Conservation (phyloP, 2,329 filamentous ascomycete genomes). For the Stachybotrys echinatus region DNA sequence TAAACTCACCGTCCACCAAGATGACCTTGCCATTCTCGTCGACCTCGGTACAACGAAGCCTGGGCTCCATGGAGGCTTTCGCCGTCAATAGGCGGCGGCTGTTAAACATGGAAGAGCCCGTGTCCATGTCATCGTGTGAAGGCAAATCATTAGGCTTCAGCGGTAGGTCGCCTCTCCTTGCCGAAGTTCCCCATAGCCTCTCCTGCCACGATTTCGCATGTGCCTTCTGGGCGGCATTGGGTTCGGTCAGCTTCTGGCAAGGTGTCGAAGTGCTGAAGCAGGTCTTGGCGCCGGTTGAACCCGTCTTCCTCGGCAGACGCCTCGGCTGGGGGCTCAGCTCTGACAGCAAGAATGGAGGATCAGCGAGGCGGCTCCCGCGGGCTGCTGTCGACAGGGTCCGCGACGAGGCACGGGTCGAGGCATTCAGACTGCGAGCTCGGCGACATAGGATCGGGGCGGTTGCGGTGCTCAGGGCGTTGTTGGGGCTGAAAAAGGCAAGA, state of each 20-base stretch:
- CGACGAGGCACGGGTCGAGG: not conserved
- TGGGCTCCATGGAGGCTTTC: constrained; percentile 78
- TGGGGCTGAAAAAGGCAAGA: constrained; percentile 44
- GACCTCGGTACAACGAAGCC: constrained; percentile 89
- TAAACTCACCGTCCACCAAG: constrained; percentile 90
- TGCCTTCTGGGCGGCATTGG: constrained; percentile 10
- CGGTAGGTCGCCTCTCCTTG: constrained; percentile 30
- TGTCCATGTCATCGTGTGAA: constrained; percentile 51
- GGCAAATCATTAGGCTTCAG: constrained; percentile 56
- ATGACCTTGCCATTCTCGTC: constrained; percentile 90
- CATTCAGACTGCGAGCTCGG: constrained; percentile 10
- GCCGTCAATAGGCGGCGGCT: constrained; percentile 64
- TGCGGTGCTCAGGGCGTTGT: constrained; percentile 14
- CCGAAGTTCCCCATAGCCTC: constrained; percentile 38
- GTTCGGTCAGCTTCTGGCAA: constrained; percentile 13
- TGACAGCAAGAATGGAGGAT: too few species aligned
- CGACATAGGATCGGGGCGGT: constrained; percentile 11
- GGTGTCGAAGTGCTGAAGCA: constrained; percentile 23
- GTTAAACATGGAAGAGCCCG: constrained; percentile 55
- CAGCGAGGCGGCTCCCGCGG: not conserved
- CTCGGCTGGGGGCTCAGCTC: constrained; percentile 14
- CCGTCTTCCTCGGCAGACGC: constrained; percentile 7
- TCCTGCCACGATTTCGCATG: constrained; percentile 39
- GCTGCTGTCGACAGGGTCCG: constrained; percentile 3
- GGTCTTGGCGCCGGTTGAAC: constrained; percentile 8